Base-by-base conservation (phyloP, 2,329 filamentous ascomycete genomes). In the Pochonia chlamydosporia region DNA sequence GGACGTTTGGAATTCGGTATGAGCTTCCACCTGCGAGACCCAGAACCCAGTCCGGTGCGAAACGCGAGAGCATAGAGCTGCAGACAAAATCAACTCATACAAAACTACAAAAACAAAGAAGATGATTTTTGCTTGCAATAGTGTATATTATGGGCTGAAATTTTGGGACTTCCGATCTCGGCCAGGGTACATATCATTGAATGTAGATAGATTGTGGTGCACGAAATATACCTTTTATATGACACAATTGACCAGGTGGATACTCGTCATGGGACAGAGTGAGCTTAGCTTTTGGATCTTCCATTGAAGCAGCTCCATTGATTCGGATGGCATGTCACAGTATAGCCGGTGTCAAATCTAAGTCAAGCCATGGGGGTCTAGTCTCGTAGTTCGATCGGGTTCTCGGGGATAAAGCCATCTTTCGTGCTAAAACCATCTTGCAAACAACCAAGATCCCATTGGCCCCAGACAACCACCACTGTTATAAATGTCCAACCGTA, bases 1-100 rank as follows among this genome's bases (percentile, higher is more conserved):
- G 48, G 2, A 36, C 42, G 11, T 44, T 53, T 2, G 52, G 49
- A 9, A 31, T 21, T 10, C 33, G 44, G 26, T 51, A 43, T 2
- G 52, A 53, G 40, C 24, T 53, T 11, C 28, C 33, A 24, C 5
- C 23, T 8, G n/a, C 35, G 4, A 35, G 30, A 23, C 20, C 25
- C 21, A 23, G 16, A 2, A n/a, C 20, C 16, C 28, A 16, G 33
- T 23, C 37, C 9, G n/a, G 40, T 5, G 11, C 23, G 10, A 10
- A 23, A 23, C 31, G 31, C 13, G 20, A 23, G 8, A 25, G 25
- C 35, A 26, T n/a, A 16, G 40, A 30, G 16, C 18, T 42, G 16
- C 30, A 31, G 28, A 21, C 35, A 5, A 23, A 9, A 18, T 20
- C n/a, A 23, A 40, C 37, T 21, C 3, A 18, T 5, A 16, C 20